A percentile compares a stretch with the other conserved stretches of the same genome.
phyloP scores from a whole-genome alignment of 225 moss, liverwort and hornwort genomes.

The Anthoceros angustus region DNA sequence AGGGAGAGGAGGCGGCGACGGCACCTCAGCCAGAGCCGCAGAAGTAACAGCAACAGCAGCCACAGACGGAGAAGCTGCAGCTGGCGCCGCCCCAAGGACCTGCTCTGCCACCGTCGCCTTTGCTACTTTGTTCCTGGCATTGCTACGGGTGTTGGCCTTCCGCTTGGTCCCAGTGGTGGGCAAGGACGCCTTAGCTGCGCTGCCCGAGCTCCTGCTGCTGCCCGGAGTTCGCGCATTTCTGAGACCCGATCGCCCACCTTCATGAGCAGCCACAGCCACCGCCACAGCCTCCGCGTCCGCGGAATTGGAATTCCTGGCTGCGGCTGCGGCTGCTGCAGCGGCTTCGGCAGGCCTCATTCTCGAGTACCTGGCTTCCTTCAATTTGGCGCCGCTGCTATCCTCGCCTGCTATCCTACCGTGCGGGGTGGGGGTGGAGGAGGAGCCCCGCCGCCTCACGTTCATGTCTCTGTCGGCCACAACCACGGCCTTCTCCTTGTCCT shows the following conservation, averaged over 20 bases:
- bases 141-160: neutral
- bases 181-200: neutral
- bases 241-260: neutral
- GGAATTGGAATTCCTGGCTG: neutral
- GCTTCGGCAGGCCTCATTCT: constrained; percentile 2
- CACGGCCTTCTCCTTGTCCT: neutral
- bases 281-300: neutral
- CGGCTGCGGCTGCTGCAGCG: neutral
- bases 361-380: neutral
- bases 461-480: neutral
- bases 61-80: neutral
- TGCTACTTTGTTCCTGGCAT: neutral
- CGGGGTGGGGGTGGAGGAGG: neutral
- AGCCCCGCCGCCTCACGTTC: neutral
- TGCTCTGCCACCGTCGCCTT: neutral
- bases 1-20: neutral
- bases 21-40: neutral
- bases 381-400: neutral
- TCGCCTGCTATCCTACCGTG: neutral
- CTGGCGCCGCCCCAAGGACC: neutral
- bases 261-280: neutral
- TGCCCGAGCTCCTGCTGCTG: neutral
- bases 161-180: neutral
- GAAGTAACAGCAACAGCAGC: neutral
- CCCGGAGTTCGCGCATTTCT: neutral